Conservation (phyloP, 495 filamentous ascomycete genomes). For the Xylaria grammica region DNA sequence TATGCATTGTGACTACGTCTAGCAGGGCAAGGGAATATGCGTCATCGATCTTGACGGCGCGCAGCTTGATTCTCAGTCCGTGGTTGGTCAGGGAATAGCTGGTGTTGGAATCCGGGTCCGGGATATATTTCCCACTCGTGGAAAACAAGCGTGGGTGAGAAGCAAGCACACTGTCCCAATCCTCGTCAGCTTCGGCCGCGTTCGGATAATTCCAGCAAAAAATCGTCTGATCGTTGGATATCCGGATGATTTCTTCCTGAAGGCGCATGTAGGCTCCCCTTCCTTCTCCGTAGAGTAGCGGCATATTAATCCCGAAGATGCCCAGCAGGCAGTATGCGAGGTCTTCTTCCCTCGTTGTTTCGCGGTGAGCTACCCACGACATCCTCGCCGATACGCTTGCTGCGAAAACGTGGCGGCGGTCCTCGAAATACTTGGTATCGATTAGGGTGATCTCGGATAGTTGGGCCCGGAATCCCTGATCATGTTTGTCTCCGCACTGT, state of each 20-base stretch:
- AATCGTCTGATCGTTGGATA: not conserved
- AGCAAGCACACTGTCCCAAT: not conserved
- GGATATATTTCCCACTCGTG: not conserved
- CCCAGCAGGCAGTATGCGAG: not conserved
- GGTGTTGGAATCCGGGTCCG: not conserved
- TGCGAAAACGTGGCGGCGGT: not conserved
- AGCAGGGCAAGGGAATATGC: not conserved
- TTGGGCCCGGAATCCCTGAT: not conserved
- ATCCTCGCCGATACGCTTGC: not conserved
- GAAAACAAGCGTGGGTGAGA: not conserved
- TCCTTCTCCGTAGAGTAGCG: not conserved
- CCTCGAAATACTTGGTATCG: not conserved
- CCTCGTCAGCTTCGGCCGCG: not conserved
- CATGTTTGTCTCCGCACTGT: not conserved
- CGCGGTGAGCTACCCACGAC: not conserved
- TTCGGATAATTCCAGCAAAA: not conserved
- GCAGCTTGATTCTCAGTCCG: not conserved
- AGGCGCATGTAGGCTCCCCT: not conserved
- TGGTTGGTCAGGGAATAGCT: not conserved
- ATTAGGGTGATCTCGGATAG: not conserved
- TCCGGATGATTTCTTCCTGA: not conserved
- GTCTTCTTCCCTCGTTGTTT: not conserved
- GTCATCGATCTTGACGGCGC: not conserved
- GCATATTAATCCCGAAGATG: conserved; percentile 1
- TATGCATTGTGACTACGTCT: not conserved